phyloP scores from a whole-genome alignment of 345 rosid species.

The Eucalyptus erythrocorys region DNA sequence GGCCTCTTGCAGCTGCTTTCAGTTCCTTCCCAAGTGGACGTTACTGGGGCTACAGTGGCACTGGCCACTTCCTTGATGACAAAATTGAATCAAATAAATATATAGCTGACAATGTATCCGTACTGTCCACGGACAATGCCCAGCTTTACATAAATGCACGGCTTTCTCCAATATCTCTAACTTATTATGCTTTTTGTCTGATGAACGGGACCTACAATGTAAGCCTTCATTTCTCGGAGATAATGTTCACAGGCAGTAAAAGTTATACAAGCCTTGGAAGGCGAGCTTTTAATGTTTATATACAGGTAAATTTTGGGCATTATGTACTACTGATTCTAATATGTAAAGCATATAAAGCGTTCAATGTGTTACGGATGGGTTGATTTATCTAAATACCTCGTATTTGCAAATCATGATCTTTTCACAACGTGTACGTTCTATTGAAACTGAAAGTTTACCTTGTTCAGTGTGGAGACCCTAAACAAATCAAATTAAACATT shows the following conservation, averaged over 20 bases:
- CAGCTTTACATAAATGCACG: constrained; percentile 24
- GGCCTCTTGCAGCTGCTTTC: neutral
- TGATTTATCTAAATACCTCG: neutral
- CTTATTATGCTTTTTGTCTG: constrained; percentile 35
- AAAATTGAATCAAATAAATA: neutral
- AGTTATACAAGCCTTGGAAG: too few species aligned
- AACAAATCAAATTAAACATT: too few species aligned
- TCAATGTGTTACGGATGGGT: neutral
- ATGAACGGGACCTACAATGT: constrained; percentile 27
- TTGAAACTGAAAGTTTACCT: neutral
- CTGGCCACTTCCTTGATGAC: constrained; percentile 35
- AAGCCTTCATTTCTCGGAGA: constrained; percentile 70
- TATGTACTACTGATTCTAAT: neutral
- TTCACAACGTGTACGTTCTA: neutral
- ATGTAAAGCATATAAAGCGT: neutral
- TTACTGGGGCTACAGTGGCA: constrained; percentile 39
- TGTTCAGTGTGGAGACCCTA: neutral
- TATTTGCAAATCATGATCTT: too few species aligned
- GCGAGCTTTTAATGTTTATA: constrained; percentile 49
- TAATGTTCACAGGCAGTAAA: constrained; percentile 17
- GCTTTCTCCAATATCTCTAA: constrained; percentile 30
- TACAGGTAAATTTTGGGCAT: constrained; percentile 27
- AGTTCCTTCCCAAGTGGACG: neutral
- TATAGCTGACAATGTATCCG: neutral
- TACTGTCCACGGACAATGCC: neutral